These are phyloP conservation scores for Talaromyces piceae DNA, from an alignment of 2,329 filamentous ascomycete species.

Conservation along the genomic window DNA sequence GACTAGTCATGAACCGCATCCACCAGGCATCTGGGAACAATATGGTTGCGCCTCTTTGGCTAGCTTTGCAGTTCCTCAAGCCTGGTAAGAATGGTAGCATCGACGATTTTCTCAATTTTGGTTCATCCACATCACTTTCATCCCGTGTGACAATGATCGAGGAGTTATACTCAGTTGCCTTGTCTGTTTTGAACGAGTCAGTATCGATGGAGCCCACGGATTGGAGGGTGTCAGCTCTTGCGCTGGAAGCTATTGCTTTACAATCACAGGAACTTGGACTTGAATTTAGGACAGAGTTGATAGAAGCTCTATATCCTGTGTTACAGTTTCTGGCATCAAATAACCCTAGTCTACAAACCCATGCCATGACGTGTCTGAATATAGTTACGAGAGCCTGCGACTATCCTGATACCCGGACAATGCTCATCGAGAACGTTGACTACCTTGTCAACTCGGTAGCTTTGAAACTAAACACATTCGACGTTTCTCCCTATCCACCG, in stretches of 20 bases:
- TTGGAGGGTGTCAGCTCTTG: constrained; percentile 69
- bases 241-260: constrained; percentile 71
- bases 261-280: constrained; percentile 60
- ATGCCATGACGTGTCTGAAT: constrained; percentile 78
- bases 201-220: constrained; percentile 42
- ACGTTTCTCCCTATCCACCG: constrained; percentile 83
- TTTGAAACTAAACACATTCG: constrained; percentile 80
- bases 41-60: constrained; percentile 69
- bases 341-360: constrained; percentile 60
- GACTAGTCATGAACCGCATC: constrained; percentile 58
- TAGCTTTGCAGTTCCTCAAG: constrained; percentile 63
- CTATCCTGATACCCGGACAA: constrained; percentile 64
- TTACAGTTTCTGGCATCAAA: constrained; percentile 76
- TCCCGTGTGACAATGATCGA: constrained; percentile 33
- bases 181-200: constrained; percentile 33
- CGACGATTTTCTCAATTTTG: constrained; percentile 59
- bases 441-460: constrained; percentile 94
- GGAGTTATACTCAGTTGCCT: constrained; percentile 37
- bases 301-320: constrained; percentile 87
- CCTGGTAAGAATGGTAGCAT: constrained; percentile 47
- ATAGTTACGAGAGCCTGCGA: constrained; percentile 66
- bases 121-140: constrained; percentile 20
- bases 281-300: constrained; percentile 74
- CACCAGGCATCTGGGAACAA: constrained; percentile 51
- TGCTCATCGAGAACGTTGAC: constrained; percentile 87